Conservation (phyloP, 2,329 filamentous ascomycete species). For the Venturia carpophila region DNA sequence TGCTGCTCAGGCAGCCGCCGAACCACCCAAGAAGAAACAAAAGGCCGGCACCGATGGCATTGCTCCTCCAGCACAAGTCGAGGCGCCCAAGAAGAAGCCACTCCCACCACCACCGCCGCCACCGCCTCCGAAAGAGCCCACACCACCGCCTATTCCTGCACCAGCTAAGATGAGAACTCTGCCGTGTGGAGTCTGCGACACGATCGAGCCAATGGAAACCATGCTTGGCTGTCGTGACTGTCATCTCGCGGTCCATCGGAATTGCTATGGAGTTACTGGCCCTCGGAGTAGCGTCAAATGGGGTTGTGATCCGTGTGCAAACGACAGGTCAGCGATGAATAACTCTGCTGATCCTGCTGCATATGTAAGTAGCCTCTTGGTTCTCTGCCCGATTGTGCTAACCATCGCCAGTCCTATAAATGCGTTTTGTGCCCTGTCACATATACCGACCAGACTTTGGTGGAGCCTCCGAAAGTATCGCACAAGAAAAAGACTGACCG, state of each 20-base stretch:
- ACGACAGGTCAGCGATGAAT: constrained; percentile 65
- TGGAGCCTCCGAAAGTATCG: constrained; percentile 69
- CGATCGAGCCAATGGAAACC: constrained; percentile 63
- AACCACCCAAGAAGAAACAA: constrained; percentile 54
- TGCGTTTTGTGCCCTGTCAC: constrained; percentile 87
- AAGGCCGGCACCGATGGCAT: constrained; percentile 45
- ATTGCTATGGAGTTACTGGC: constrained; percentile 83
- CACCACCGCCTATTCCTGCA: constrained; percentile 53
- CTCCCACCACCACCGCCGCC: constrained; percentile 25
- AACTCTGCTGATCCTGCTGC: constrained; percentile 39
- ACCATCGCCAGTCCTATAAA: constrained; percentile 61
- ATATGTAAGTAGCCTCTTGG: constrained; percentile 54
- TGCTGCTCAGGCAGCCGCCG: constrained; percentile 25
- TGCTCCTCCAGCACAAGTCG: constrained; percentile 37
- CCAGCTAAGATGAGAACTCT: constrained; percentile 69
- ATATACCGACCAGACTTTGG: constrained; percentile 71
- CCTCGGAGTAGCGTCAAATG: constrained; percentile 66
- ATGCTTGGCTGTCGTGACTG: constrained; percentile 79
- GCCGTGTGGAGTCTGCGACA: constrained; percentile 77
- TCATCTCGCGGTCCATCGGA: constrained; percentile 80
- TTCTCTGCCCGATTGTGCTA: constrained; percentile 20
- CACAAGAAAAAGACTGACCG: constrained; percentile 89
- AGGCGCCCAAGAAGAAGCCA: constrained; percentile 33
- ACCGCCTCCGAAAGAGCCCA: constrained; percentile 42
- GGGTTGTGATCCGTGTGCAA: constrained; percentile 92